phyloP scores from a whole-genome alignment of 129 eudicot genomes.

The sunflower (Helianthus annuus) region HanXRQr2.0-SUNRISE NC_035435.2:77158112-77158611 shows the following conservation, averaged over 20 bases:
- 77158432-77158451: constrained; percentile 76
- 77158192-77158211: constrained; percentile 13
- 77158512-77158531: constrained; percentile 48
- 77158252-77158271: background rate
- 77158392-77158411: constrained; percentile 94
- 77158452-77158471: constrained; percentile 91
- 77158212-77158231: constrained; percentile 15
- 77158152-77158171: constrained; percentile 82
- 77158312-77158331: constrained; percentile 81
- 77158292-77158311: constrained; percentile 72
- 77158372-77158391: constrained; percentile 94
- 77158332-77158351: constrained; percentile 90
- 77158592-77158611: constrained; percentile 24
- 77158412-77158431: constrained; percentile 61
- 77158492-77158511: constrained; percentile 85
- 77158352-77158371: constrained; percentile 82
- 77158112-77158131: constrained; percentile 99
- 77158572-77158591: background rate
- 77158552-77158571: background rate
- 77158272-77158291: constrained; percentile 80
- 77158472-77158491: constrained; percentile 97
- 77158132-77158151: constrained; percentile 70
- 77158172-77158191: constrained; percentile 90
- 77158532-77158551: background rate
- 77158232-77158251: background rate